Evolutionary conservation across 306 rosid species (phyloP).

Genomic region (Luffa acutangula): DNA sequence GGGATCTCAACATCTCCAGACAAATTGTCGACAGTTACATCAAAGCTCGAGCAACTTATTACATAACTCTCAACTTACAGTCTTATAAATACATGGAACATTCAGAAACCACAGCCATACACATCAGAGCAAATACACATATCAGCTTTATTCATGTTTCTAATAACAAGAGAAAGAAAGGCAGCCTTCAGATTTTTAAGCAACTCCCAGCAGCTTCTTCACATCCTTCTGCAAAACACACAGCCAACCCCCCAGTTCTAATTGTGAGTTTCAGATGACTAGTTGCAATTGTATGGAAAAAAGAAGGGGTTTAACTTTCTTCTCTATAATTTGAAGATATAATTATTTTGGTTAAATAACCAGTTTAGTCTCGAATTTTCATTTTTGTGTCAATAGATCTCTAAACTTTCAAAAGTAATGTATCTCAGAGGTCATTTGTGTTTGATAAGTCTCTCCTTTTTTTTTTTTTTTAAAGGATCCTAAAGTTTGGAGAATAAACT

Average conservation of each 20-base stretch:
- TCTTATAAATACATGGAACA: neutral
- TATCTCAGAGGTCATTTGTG: too few species aligned
- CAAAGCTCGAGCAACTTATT: neutral
- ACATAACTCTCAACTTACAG: neutral
- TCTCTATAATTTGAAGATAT: neutral
- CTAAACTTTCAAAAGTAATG: too few species aligned
- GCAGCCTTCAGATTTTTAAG: conserved; percentile 15
- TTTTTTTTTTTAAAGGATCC: too few species aligned
- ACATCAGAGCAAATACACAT: conserved; percentile 10
- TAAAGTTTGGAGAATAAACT: too few species aligned
- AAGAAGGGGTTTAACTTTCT: neutral
- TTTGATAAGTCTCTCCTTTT: too few species aligned
- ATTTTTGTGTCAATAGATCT: too few species aligned
- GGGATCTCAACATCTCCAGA: neutral
- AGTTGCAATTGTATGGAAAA: neutral
- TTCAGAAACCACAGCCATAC: neutral
- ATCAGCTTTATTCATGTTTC: conserved; percentile 24
- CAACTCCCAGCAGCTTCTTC: conserved; percentile 31
- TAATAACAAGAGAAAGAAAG: conserved; percentile 3
- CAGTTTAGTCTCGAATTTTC: too few species aligned
- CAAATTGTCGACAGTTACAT: neutral
- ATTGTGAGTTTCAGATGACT: neutral
- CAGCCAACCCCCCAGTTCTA: neutral
- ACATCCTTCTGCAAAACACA: conserved; percentile 34
- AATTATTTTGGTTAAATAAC: too few species aligned